Percentiles rank a stretch among this genome's conserved stretches.
These are phyloP conservation scores for Macrolepiota dolichaula DNA, from an alignment of 768 basidiomycete species.

Conservation along the genomic window DNA sequence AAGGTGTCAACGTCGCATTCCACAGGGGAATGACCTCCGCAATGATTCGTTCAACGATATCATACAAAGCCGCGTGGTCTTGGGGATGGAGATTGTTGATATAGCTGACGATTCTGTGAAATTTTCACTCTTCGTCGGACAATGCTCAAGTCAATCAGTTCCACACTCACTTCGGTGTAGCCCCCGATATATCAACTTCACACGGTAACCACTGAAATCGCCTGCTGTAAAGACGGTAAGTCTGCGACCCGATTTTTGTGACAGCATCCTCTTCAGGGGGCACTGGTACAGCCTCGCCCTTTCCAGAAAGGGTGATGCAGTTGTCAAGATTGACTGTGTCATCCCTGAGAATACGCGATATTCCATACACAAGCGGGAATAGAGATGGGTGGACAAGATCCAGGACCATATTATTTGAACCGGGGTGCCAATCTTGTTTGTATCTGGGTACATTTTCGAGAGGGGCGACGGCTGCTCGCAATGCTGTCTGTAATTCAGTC, in stretches of 20 bases:
- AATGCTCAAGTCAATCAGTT: too few species aligned
- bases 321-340: slow-evolving; percentile 11
- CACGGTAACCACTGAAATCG: slow-evolving; percentile 21
- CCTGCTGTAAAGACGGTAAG: slow-evolving; percentile 7
- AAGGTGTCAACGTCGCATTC: slow-evolving; percentile 21
- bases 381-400: slow-evolving; percentile 43
- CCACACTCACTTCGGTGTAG: slow-evolving; percentile 12
- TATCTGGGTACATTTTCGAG: slow-evolving; percentile 32
- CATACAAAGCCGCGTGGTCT: slow-evolving; percentile 20
- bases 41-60: slow-evolving; percentile 23
- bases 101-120: slow-evolving; percentile 25
- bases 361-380: slow-evolving; percentile 32
- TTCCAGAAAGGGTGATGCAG: slow-evolving; percentile 13
- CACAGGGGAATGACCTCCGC: slow-evolving; percentile 25
- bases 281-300: slow-evolving; percentile 4
- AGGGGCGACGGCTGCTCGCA: slow-evolving; percentile 18
- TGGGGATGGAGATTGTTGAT: slow-evolving; percentile 38
- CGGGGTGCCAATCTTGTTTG: slow-evolving; percentile 41
- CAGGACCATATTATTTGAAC: slow-evolving; percentile 35
- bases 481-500: slow-evolving; percentile 9
- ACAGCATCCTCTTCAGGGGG: not conserved
- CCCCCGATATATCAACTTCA: slow-evolving; percentile 16
- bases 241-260: not conserved
- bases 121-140: not conserved
- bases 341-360: slow-evolving; percentile 16